A percentile compares a stretch with the other conserved stretches of the same genome.
Evolutionary conservation across 1,284 basidiomycete species (phyloP).

Genomic region (Cryptococcus hybrid): DNA sequence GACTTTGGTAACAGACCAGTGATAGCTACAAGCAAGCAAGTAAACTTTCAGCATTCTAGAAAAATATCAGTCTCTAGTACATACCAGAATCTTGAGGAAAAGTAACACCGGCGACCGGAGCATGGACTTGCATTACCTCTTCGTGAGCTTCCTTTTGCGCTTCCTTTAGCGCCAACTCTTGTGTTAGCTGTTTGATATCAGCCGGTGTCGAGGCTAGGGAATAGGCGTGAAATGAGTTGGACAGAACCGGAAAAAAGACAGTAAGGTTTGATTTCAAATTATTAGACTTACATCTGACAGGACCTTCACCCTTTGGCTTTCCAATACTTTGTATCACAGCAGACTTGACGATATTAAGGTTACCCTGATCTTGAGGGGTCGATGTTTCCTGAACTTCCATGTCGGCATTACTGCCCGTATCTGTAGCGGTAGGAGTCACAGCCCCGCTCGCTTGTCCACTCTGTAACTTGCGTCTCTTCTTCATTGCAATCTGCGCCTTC

Average conservation of each 20-base stretch:
- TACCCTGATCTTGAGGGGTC: neutral
- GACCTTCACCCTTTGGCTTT: too few relatives aligned
- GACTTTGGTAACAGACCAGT: neutral
- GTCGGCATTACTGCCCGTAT: neutral
- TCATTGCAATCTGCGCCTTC: conserved; percentile 19
- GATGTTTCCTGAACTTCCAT: neutral
- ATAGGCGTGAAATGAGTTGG: neutral
- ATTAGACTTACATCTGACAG: neutral
- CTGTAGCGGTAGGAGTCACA: conserved; percentile 3
- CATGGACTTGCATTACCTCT: neutral
- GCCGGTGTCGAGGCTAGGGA: conserved; percentile 7
- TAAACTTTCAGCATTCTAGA: neutral
- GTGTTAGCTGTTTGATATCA: conserved; percentile 7
- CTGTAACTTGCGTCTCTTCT: conserved; percentile 6
- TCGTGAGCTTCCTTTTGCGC: neutral
- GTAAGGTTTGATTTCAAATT: neutral
- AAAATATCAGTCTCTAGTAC: neutral
- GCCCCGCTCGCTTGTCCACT: conserved; percentile 6
- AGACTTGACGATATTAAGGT: neutral
- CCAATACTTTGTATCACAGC: neutral
- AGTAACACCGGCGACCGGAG: neutral
- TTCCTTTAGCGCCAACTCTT: conserved; percentile 6
- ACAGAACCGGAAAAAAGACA: neutral
- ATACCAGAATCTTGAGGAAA: neutral
- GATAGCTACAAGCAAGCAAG: neutral